Evolutionary conservation across 2,329 filamentous ascomycete species (phyloP).

Genomic region (Leptographium lundbergii): DNA sequence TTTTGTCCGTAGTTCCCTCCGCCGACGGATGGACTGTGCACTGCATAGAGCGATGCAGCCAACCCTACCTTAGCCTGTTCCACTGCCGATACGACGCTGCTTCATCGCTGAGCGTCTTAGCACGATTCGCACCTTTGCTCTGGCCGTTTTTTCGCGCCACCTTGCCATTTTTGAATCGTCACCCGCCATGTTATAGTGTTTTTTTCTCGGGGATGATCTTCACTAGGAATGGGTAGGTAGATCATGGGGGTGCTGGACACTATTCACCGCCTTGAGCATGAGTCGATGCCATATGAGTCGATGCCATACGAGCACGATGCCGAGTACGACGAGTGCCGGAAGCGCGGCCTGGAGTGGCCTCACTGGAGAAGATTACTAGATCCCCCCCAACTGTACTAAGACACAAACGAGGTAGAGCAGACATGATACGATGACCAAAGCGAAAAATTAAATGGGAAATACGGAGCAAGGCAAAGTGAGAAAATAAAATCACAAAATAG

Average conservation of each 20-base stretch:
- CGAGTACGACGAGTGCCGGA: not conserved
- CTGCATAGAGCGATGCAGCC: not conserved
- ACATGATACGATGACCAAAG: not conserved
- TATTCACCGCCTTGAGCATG: not conserved
- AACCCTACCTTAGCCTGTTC: not conserved
- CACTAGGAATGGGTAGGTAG: constrained; percentile 1
- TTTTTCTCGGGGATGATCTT: not conserved
- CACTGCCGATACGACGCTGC: not conserved
- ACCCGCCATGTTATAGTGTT: not conserved
- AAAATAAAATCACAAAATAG: not conserved
- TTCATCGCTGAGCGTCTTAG: not conserved
- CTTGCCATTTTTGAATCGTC: not conserved
- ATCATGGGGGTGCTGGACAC: not conserved
- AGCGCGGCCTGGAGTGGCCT: not conserved
- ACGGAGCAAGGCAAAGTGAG: not conserved
- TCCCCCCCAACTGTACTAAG: not conserved
- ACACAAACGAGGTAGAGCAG: not conserved
- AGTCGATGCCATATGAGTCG: not conserved
- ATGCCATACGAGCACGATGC: not conserved
- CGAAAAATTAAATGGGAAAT: not conserved
- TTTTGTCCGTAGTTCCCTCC: not conserved
- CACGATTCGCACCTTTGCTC: not conserved
- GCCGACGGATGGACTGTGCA: not conserved
- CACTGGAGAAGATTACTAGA: not conserved
- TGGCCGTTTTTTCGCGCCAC: not conserved